phyloP scores from a whole-genome alignment of 1,139 yeast genomes.

The Lodderomyces margitis region DNA sequence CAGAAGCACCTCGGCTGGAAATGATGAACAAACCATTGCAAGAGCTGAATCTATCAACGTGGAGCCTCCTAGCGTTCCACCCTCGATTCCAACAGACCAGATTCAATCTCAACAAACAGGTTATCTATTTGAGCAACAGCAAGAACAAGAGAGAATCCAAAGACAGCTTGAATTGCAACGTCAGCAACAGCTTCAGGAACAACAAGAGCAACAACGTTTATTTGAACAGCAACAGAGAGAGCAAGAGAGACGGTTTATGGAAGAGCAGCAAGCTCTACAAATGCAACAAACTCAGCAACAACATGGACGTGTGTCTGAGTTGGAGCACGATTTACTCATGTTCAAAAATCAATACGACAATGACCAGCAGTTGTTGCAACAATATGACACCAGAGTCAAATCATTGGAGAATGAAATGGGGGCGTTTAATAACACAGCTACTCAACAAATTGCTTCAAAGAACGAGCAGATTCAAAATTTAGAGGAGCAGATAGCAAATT shows the following conservation, averaged over 20 bases:
- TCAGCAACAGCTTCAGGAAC: slow-evolving; percentile 48
- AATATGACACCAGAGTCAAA: slow-evolving; percentile 84
- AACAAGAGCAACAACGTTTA: slow-evolving; percentile 56
- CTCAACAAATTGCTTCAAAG: slow-evolving; percentile 73
- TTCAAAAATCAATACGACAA: slow-evolving; percentile 82
- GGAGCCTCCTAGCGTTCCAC: slow-evolving; percentile 25
- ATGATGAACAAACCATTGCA: slow-evolving; percentile 24
- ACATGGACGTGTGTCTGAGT: slow-evolving; percentile 76
- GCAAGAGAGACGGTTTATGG: slow-evolving; percentile 46
- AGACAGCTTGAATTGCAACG: slow-evolving; percentile 50
- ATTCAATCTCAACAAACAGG: slow-evolving; percentile 50
- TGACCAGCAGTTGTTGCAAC: slow-evolving; percentile 80
- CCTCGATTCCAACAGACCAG: slow-evolving; percentile 45
- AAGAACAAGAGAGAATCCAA: slow-evolving; percentile 71
- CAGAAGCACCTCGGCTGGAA: slow-evolving; percentile 19
- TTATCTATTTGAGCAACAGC: slow-evolving; percentile 45
- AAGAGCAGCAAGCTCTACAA: slow-evolving; percentile 61
- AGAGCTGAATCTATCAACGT: slow-evolving; percentile 35
- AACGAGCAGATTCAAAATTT: slow-evolving; percentile 68
- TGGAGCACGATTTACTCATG: slow-evolving; percentile 77
- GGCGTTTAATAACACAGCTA: slow-evolving; percentile 62
- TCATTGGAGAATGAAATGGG: slow-evolving; percentile 73
- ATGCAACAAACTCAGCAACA: slow-evolving; percentile 78
- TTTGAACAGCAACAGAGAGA: slow-evolving; percentile 74
- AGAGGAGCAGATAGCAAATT: slow-evolving; percentile 73